A percentile compares a stretch with the other conserved stretches of the same genome.
Evolutionary conservation across 2,329 filamentous ascomycete species (phyloP).

Genomic region (Fusarium vanettenii): DNA sequence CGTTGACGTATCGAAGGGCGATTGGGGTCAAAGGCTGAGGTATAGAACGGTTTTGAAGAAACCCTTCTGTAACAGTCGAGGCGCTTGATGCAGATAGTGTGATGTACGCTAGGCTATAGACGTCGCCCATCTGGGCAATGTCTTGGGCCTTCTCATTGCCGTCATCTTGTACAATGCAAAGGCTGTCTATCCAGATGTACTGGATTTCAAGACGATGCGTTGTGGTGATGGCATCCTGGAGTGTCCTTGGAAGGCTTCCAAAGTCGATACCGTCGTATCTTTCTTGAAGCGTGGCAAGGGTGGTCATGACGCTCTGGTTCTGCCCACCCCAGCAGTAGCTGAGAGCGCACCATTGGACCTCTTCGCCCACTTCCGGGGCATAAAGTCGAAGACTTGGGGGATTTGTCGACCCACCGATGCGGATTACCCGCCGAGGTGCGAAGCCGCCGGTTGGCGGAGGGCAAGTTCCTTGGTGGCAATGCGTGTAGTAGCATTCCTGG

Average conservation of each 20-base stretch:
- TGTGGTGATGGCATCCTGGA: background rate
- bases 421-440: background rate
- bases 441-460: background rate
- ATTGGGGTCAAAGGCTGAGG: background rate
- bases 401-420: background rate
- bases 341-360: slow-evolving; percentile 1
- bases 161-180: slow-evolving; percentile 6
- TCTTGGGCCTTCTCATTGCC: background rate
- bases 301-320: slow-evolving; percentile 5
- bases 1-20: background rate
- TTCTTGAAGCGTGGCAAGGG: background rate
- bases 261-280: slow-evolving; percentile 3
- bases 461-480: background rate
- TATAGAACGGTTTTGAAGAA: background rate
- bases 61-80: background rate
- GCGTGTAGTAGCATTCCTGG: background rate
- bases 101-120: background rate
- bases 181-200: slow-evolving; percentile 7
- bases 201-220: background rate
- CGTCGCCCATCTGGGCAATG: background rate
- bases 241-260: background rate
- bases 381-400: background rate
- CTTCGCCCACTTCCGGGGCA: background rate
- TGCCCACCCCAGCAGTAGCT: slow-evolving; percentile 21
- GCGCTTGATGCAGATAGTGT: background rate